Percentiles rank a stretch among this genome's conserved stretches.
Evolutionary conservation across 1,284 basidiomycete species (phyloP).

Genomic region (Schizopora paradoxa): DNA sequence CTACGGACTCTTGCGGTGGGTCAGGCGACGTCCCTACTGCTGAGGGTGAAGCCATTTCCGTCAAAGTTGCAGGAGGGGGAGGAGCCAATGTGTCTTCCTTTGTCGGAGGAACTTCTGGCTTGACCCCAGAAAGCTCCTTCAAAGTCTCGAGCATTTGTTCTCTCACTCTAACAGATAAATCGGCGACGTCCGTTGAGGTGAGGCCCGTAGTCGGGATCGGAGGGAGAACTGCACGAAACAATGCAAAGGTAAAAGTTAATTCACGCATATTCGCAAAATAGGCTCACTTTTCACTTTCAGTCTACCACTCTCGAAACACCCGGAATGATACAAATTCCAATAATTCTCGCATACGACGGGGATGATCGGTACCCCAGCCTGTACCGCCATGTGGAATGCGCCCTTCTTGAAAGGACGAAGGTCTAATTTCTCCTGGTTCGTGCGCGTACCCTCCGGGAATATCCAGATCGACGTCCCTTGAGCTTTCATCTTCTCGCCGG

Average conservation of each 20-base stretch:
- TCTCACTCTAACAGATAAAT: constrained; percentile 58
- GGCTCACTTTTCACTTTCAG: constrained; percentile 78
- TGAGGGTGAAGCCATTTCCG: constrained; percentile 1
- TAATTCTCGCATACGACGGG: constrained; percentile 96
- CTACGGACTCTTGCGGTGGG: constrained; percentile 16
- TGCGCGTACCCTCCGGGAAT: constrained; percentile 91
- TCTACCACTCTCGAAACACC: constrained; percentile 72
- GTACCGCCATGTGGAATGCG: constrained; percentile 93
- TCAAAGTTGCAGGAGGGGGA: not conserved
- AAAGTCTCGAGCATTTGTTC: constrained; percentile 69
- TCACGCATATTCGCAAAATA: constrained; percentile 2
- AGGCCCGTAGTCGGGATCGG: constrained; percentile 71
- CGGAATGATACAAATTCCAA: constrained; percentile 76
- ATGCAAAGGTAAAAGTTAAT: constrained; percentile 13
- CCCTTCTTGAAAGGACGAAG: constrained; percentile 96
- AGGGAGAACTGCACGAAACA: constrained; percentile 55
- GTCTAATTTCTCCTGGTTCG: constrained; percentile 56
- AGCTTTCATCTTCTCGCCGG: constrained; percentile 79
- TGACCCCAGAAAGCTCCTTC: constrained; percentile 56
- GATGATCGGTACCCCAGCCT: constrained; percentile 83
- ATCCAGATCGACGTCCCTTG: constrained; percentile 79
- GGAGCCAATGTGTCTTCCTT: constrained; percentile 14
- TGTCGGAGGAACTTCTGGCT: constrained; percentile 25
- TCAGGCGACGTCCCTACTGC: constrained; percentile 14
- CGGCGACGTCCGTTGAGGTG: constrained; percentile 58